Evolutionary conservation across 2,329 filamentous ascomycete species (phyloP), one percentile per base, ranked within the genome.

Genomic region (Claviceps sp.): DNA sequence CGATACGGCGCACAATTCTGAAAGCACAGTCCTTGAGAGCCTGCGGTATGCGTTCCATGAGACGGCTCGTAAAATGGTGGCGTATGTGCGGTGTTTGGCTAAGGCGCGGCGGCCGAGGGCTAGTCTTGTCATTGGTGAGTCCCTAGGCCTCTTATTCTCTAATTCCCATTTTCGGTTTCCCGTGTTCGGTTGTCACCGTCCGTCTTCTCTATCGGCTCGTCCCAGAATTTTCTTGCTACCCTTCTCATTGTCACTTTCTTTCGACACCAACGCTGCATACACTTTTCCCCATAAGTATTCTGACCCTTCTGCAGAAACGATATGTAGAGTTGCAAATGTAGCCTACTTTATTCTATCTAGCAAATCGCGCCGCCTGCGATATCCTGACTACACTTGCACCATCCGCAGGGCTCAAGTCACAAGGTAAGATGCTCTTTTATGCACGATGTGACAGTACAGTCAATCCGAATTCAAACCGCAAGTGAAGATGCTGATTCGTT

Each of bases 1-100:
- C 60, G 88, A 94, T 65, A 86, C 86, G 4, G 68, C 74, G 3
- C 83, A 91, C 71, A 97, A 97, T 69, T 78, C 81, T 3, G 63
- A 77, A 7, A 58, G 64, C 4, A 86, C 82, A 0, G 85, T 93
- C 13, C 72, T 91, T 4, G 66, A 70, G n/a, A 95, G 93, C 59
- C 70, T 96, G 3, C 79, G 84, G 60, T 75, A 76, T n/a, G 82
- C 81, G 37, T 91, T 96, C 60, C 61, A 72, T 18, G 88, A 94
- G 65, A 82, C 86, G 6, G 89, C 88, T 8, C 81, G 80, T 69
- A 94, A 91, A 69, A 78, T 79, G 71, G 81, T 76, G 75, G 76
- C 76, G 0, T 84, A 84, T 57, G 64, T 71, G 6, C 71, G 74
- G 7, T 82, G 79, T 54, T 70, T 96, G 37, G 73, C 78, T 2